Conservation (phyloP, 1,139 yeast genomes). For the Candida labiduridarum region DNA sequence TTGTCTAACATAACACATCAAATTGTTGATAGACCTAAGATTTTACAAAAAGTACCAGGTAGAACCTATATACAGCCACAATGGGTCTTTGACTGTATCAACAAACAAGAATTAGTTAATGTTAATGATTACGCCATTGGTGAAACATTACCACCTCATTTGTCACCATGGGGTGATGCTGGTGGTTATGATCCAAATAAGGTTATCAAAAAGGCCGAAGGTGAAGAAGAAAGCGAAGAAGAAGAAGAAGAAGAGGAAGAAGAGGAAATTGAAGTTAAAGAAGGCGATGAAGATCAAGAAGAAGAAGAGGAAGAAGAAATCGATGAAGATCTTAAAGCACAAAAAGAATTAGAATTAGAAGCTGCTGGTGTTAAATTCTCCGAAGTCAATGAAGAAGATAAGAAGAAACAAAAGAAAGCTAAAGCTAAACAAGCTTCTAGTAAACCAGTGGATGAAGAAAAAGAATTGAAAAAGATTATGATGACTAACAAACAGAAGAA, state of each 20-base stretch:
- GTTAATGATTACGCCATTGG: slow-evolving; percentile 90
- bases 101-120: slow-evolving; percentile 71
- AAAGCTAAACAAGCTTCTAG: slow-evolving; percentile 15
- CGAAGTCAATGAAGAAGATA: slow-evolving; percentile 41
- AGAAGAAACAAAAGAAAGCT: slow-evolving; percentile 28
- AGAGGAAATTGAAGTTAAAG: slow-evolving; percentile 49
- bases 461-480: slow-evolving; percentile 91
- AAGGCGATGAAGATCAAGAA: slow-evolving; percentile 48
- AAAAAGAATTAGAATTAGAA: slow-evolving; percentile 87
- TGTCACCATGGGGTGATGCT: slow-evolving; percentile 98
- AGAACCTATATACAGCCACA: slow-evolving; percentile 96
- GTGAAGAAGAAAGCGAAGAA: slow-evolving; percentile 38
- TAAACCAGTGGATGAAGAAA: slow-evolving; percentile 66
- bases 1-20: slow-evolving; percentile 84
- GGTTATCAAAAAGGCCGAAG: slow-evolving; percentile 29
- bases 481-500: slow-evolving; percentile 97
- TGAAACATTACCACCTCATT: slow-evolving; percentile 92
- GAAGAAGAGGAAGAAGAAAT: slow-evolving; percentile 36
- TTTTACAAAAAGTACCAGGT: slow-evolving; percentile 78
- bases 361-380: slow-evolving; percentile 83
- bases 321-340: slow-evolving; percentile 67
- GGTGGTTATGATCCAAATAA: slow-evolving; percentile 86
- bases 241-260: slow-evolving; percentile 51
- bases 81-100: slow-evolving; percentile 94
- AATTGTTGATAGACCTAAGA: slow-evolving; percentile 87